Evolutionary conservation across 2,329 filamentous ascomycete genomes (phyloP), one percentile per base, ranked within the genome.

Genomic region (Kalaharituber pfeilii): DNA sequence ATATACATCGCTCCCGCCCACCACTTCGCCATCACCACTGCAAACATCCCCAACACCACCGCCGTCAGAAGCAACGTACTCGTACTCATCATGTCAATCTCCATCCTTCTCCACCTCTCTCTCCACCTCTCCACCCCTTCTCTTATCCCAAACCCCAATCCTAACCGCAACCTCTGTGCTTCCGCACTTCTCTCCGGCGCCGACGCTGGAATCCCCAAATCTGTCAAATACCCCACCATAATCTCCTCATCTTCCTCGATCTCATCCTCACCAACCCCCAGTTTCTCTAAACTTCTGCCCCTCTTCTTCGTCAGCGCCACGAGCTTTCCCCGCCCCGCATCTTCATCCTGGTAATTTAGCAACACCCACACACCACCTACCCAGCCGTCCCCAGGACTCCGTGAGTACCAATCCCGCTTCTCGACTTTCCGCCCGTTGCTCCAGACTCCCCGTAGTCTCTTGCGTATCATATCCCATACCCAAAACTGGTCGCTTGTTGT

Each of bases 401-500:
- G 61, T 27, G 58, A 57, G 36, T 62, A 63, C 20, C 57, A 57
- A 26, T 62, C 62, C 30, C 56, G 60, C 29, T 62, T 59, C 42
- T 59, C 56, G 22, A 64, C 59, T 20, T 55, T 56, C 4, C 63
- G 58, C 18, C 63, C 63, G 25, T 63, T 64, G 33, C 56, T 58
- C 53, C 63, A 65, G 27, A 60, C 58, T 15, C 59, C 59, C 26
- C 59, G 57, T 5, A 62, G 53, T 25, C 58, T 61, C 51, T 65
- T 65, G 9, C 56, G 51, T 6, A 65, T 58, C 62, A 65, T 63
- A 47, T 65, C 63, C 53, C 63, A 63, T 44, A 65, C 54, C 54
- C 62, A 63, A n/a, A 65, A 53, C 36, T 63, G 59, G 27, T 65
- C 62, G 55, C 60, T 64, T 29, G 61, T 62, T n/a, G 62, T 62